Base-by-base conservation (phyloP, 2,329 filamentous ascomycete genomes). In the Teratosphaeria viscida region DNA sequence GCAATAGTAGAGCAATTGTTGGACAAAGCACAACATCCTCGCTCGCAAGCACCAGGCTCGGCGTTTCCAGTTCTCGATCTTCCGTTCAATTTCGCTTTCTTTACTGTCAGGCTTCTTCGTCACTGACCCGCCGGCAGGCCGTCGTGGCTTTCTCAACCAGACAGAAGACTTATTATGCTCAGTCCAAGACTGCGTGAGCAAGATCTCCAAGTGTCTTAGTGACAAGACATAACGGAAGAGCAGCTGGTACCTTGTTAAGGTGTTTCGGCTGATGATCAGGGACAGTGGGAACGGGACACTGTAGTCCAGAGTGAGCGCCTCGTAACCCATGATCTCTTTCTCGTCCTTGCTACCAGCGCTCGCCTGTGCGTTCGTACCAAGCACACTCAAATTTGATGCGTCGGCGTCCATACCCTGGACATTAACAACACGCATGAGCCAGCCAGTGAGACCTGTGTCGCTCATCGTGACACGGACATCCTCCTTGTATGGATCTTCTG, bases 401-500 rank as follows among this genome's bases (percentile, higher is more conserved):
- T 83, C 79, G 2, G 82, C 81, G 67, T 97, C 92, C 62, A 97
- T 89, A 53, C 94, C 94, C 3, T 91, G 95, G 64, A 97, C 95
- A 70, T 92, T 96, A 64, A 99, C 92, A 57, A 99, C 92, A 57
- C 92, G 87, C 82, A 96, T 95, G 61, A 99, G 79, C 77, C 91
- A 95, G 70, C 95, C 95, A 12, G 91, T 95, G 54, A 99, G 83
- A 5, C 90, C 90, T 47, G 92, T 86, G 67, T 96, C 91, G 72
- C 96, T 96, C 88, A 97, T 96, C 68, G 92, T 87, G 26, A 99
- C 90, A 74, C 95, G 95, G 73, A 99, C 90, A 71, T 99, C 92
- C 75, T 99, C 94, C 71, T 97, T 99, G 81, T 95, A 99, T 0
- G 92, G 91, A 71, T 99, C 94, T 60, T 95, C 83, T 0, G 92